Percentiles rank a stretch among this genome's conserved stretches.
Evolutionary conservation across 345 rosid genomes (phyloP).

Genomic region (Citrus sp.): DNA sequence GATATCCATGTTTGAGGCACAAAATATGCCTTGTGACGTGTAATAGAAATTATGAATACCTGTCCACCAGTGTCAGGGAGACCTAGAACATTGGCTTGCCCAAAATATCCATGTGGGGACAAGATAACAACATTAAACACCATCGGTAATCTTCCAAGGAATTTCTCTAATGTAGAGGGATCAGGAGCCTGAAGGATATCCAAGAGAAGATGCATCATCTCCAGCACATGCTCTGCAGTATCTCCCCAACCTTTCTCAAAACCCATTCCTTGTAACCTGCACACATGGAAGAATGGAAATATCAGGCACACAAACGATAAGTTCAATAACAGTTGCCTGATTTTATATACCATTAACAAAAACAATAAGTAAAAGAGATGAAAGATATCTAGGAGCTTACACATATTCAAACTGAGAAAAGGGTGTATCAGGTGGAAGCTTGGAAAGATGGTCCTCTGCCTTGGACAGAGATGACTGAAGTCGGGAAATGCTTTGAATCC

Average conservation of each 20-base stretch:
- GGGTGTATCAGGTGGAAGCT: slow-evolving; percentile 63
- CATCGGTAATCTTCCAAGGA: slow-evolving; percentile 95
- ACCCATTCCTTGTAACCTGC: slow-evolving; percentile 87
- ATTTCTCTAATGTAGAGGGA: slow-evolving; percentile 83
- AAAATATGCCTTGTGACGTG: neutral
- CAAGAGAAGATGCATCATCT: slow-evolving; percentile 78
- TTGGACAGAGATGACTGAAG: slow-evolving; percentile 66
- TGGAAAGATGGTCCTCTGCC: slow-evolving; percentile 88
- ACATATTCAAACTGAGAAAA: slow-evolving; percentile 72
- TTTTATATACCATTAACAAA: neutral
- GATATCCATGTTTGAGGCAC: neutral
- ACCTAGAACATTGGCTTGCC: slow-evolving; percentile 99
- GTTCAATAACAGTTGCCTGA: neutral
- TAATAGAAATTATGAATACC: slow-evolving; percentile 33
- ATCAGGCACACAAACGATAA: neutral
- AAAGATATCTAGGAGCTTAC: slow-evolving; percentile 26
- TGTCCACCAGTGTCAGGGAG: slow-evolving; percentile 99
- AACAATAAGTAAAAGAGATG: neutral
- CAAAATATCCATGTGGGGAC: slow-evolving; percentile 97
- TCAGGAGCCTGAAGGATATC: slow-evolving; percentile 99
- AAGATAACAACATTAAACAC: slow-evolving; percentile 91
- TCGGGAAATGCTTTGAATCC: slow-evolving; percentile 53
- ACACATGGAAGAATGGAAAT: neutral
- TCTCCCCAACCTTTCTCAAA: slow-evolving; percentile 99
- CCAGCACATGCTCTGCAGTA: slow-evolving; percentile 68